Evolutionary conservation across 2,329 filamentous ascomycete species (phyloP), one percentile per base, ranked within the genome.

Genomic region (Aschersonia sp.): DNA sequence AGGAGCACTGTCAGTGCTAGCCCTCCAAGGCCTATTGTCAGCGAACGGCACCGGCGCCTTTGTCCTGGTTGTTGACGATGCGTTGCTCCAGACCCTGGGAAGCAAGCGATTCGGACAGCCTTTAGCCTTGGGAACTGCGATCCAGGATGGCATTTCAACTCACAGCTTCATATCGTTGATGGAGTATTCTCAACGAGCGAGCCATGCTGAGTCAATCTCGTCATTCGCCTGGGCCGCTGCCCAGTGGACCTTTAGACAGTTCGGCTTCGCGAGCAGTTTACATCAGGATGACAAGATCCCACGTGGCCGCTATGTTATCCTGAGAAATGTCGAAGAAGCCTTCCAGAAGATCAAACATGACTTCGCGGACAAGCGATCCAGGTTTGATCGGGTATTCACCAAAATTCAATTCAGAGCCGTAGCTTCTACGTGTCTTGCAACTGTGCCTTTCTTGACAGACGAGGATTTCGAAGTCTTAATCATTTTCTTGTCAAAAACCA

Each of bases 71-170:
- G 64, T 77, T 40, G 73, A 77, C 55, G 78, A 85, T 38, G 71
- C 77, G 31, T 73, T 98, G 1, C 68, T 85, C 29, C 74, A 78
- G 30, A 78, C 80, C 38, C 70, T 98, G 47, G 82, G 89, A 54
- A 85, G 75, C 45, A 80, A 80, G 43, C 81, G 91, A 56, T 89
- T 80, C 64, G 92, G 92, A 2, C 77, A 82, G 44, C 92, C 92
- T 2, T 73, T 91, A 7, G 87, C 85, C 3, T 69, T 98, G 1
- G 84, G 84, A 1, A 78, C 82, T 3, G 92, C 89, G 4, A 70
- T 97, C 45, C 66, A 68, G 31, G 91, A 97, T 56, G 85, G 85
- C 0, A 67, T 92, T 1, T 70, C 74, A 46, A 77, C 73, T 43
- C 79, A 74, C 44, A 80, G 84, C 43, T 76, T 95, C 62, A 70